These are phyloP conservation scores for Tephrocybe sp. DNA, from an alignment of 768 basidiomycete species.

Conservation along the genomic window DNA sequence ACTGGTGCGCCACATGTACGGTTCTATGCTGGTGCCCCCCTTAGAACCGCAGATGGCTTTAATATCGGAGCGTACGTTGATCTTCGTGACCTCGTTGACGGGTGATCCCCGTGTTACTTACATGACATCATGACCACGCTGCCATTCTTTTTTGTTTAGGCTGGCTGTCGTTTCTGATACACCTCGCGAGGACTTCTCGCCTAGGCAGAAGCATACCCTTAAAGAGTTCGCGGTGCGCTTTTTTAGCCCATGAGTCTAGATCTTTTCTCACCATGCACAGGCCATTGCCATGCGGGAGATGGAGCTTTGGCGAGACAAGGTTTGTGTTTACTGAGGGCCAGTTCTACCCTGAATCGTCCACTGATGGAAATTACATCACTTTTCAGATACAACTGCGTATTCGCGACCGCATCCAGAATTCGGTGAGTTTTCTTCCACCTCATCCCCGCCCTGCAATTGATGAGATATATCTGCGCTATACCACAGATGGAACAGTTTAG, in stretches of 20 bases:
- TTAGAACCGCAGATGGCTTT: constrained; percentile 85
- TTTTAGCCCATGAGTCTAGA: constrained; percentile 14
- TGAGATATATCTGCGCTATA: constrained; percentile 1
- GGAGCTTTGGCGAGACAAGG: constrained; percentile 95
- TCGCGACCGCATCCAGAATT: constrained; percentile 88
- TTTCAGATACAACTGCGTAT: constrained; percentile 82
- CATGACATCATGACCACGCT: background rate
- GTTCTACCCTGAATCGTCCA: background rate
- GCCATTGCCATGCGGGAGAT: constrained; percentile 93
- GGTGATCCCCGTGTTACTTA: background rate
- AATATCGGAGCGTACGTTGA: constrained; percentile 77
- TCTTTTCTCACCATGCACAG: constrained; percentile 19
- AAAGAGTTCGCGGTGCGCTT: constrained; percentile 82
- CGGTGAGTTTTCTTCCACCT: constrained; percentile 44
- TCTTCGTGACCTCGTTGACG: background rate
- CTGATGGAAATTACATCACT: background rate
- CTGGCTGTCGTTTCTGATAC: constrained; percentile 83
- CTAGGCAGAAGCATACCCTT: constrained; percentile 84
- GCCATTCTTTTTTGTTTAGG: constrained; percentile 30
- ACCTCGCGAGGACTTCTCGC: constrained; percentile 81
- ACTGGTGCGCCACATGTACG: constrained; percentile 63
- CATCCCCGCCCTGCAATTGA: background rate
- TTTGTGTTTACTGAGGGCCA: constrained; percentile 21
- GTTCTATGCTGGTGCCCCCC: constrained; percentile 90
- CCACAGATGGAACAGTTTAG: constrained; percentile 93